These are phyloP conservation scores for Ophiocordyceps camponoti-floridani DNA, from an alignment of 2,329 filamentous ascomycete genomes.

Conservation along the genomic window DNA sequence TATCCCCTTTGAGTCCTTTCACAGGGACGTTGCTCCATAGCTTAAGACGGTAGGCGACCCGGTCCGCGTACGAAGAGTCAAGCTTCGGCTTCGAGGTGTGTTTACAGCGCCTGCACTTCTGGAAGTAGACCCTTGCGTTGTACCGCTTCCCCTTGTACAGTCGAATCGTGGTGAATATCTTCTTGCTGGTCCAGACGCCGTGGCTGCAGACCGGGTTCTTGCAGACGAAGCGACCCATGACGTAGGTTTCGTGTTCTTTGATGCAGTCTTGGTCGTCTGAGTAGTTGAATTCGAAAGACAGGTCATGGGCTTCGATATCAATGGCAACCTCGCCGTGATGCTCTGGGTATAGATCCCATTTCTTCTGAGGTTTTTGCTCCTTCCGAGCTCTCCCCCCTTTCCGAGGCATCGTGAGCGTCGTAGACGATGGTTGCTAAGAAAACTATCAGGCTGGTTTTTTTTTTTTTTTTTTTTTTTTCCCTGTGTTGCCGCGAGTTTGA, in stretches of 20 bases:
- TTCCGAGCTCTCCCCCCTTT: neutral
- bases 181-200: conserved; percentile 13
- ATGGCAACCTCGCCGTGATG: conserved; percentile 4
- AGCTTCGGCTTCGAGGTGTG: conserved; percentile 9
- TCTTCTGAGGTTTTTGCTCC: neutral
- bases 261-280: conserved; percentile 2
- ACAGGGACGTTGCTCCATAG: conserved; percentile 14
- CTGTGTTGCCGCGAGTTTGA: too few species aligned
- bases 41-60: conserved; percentile 17
- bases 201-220: conserved; percentile 7
- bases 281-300: conserved; percentile 8
- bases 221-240: conserved; percentile 17
- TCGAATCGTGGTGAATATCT: conserved; percentile 15
- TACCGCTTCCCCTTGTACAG: conserved; percentile 12
- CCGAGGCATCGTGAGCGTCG: too few species aligned
- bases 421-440: too few species aligned
- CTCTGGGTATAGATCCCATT: conserved; percentile 7
- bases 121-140: conserved; percentile 18
- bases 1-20: conserved; percentile 1
- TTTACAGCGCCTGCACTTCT: conserved; percentile 15
- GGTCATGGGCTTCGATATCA: conserved; percentile 3
- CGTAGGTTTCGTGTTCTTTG: conserved; percentile 8
- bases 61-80: conserved; percentile 14
- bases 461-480: too few species aligned
- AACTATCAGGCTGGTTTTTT: too few species aligned